Evolutionary conservation across 2,329 filamentous ascomycete genomes (phyloP).

Genomic region (Stylonectria norvegica): DNA sequence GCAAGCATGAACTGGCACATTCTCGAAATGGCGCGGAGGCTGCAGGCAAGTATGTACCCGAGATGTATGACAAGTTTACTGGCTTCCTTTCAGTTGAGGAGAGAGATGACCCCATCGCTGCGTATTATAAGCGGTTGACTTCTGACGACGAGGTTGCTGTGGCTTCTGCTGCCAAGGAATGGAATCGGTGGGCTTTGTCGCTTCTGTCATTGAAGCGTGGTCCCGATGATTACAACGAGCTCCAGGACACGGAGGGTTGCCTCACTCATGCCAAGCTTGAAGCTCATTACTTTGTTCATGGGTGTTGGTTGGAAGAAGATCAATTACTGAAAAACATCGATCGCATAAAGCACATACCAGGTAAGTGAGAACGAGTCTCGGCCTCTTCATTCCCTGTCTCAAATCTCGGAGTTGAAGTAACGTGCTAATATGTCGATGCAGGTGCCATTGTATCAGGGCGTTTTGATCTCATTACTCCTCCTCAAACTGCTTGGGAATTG

Average conservation of each 20-base stretch:
- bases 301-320: background rate
- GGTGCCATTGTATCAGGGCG: background rate
- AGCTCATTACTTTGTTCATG: background rate
- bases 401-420: background rate
- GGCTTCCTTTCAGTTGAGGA: background rate
- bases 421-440: no score
- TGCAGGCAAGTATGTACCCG: background rate
- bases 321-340: background rate
- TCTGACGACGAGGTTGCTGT: background rate
- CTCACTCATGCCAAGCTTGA: background rate
- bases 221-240: background rate
- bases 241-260: background rate
- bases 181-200: background rate
- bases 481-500: background rate
- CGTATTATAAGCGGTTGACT: background rate
- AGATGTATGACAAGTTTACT: background rate
- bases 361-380: no score
- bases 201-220: background rate
- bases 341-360: background rate
- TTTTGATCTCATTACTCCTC: background rate
- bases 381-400: background rate
- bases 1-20: background rate
- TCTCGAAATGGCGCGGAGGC: background rate
- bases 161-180: background rate
- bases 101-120: background rate